Evolutionary conservation across 345 rosid species (phyloP).

Genomic region (Ceriops decandra): DNA sequence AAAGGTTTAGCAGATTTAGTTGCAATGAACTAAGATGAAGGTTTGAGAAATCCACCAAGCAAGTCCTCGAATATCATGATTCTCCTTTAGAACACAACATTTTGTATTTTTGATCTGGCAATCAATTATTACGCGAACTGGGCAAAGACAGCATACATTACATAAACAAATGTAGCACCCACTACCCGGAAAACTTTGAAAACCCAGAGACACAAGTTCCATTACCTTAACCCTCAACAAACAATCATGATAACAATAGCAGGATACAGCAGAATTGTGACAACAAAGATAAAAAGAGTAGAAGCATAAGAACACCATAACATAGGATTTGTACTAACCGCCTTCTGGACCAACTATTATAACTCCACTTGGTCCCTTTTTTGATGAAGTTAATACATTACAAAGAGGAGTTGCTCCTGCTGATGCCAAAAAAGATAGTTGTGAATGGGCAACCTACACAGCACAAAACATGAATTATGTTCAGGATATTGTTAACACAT

Average conservation of each 20-base stretch:
- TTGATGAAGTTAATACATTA: slow-evolving; percentile 42
- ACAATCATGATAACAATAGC: not conserved
- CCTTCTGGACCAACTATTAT: slow-evolving; percentile 90
- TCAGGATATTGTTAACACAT: not conserved
- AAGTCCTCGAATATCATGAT: too few relatives aligned
- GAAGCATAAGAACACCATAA: too few relatives aligned
- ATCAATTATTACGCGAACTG: too few relatives aligned
- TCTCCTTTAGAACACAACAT: too few relatives aligned
- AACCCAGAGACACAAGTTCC: not conserved
- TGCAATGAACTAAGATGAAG: too few relatives aligned
- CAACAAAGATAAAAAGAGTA: too few relatives aligned
- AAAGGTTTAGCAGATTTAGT: not conserved
- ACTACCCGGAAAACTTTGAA: not conserved
- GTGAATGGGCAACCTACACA: slow-evolving; percentile 58
- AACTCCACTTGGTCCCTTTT: slow-evolving; percentile 54
- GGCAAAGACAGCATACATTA: too few relatives aligned
- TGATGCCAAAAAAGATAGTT: slow-evolving; percentile 66
- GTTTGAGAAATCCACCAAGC: too few relatives aligned
- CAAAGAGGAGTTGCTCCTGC: slow-evolving; percentile 81
- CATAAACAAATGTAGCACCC: not conserved
- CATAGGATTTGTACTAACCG: slow-evolving; percentile 38
- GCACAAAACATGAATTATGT: slow-evolving; percentile 3
- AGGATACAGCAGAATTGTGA: not conserved
- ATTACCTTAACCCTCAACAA: not conserved
- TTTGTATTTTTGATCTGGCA: too few relatives aligned